Evolutionary conservation across 164 flowering plant species (phyloP).

Genomic region (Vitis cinerea): DNA sequence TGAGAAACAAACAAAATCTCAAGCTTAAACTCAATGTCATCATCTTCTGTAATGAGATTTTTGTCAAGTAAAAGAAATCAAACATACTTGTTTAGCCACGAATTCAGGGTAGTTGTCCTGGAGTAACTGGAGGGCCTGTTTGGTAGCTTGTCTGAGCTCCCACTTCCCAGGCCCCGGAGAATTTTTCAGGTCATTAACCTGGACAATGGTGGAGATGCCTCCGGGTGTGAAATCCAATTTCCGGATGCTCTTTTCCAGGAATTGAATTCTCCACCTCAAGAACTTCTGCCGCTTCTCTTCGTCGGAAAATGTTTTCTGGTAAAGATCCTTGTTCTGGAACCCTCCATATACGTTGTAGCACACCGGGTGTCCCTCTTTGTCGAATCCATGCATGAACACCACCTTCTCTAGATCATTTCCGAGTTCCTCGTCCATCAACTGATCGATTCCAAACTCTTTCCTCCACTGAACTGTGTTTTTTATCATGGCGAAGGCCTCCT

Average conservation of each 20-base stretch:
- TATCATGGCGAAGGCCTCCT: conserved; percentile 31
- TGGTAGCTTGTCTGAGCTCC: conserved; percentile 1
- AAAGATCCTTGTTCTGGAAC: conserved; percentile 20
- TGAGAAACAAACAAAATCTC: no score
- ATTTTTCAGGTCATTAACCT: conserved; percentile 5
- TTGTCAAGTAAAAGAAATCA: no score
- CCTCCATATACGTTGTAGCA: conserved; percentile 38
- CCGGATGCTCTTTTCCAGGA: conserved; percentile 3
- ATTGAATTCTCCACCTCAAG: conserved; percentile 2
- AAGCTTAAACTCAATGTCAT: no score
- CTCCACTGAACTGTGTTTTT: conserved; percentile 30
- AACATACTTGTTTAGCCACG: conserved; percentile 1
- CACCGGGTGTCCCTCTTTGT: conserved; percentile 33
- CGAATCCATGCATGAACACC: conserved; percentile 31
- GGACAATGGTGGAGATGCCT: conserved; percentile 1
- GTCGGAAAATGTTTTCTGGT: conserved; percentile 12
- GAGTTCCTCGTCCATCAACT: conserved; percentile 20
- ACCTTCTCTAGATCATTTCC: conserved; percentile 23
- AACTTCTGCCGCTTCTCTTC: conserved; percentile 18
- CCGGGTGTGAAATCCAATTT: conserved; percentile 6
- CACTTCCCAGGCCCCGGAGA: not conserved
- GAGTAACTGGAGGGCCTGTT: not conserved
- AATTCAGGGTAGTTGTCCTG: conserved; percentile 11
- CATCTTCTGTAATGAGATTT: no score
- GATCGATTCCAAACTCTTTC: conserved; percentile 28